Evolutionary conservation across 306 rosid genomes (phyloP), one percentile per base, ranked within the genome.

Genomic region (Cyclanthera cordifolia): DNA sequence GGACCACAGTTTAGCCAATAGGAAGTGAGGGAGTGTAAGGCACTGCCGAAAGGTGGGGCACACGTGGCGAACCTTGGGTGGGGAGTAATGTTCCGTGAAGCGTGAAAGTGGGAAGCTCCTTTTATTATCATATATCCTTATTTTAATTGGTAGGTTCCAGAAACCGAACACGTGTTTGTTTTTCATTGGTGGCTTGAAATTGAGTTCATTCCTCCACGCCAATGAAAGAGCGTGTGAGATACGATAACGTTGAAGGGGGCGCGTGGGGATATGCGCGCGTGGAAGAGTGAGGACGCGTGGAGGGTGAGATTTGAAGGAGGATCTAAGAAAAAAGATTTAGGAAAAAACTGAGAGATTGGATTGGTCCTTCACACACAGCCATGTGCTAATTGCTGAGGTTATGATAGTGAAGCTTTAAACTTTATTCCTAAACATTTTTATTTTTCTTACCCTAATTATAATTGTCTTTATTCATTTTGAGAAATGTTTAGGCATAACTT

Each of bases 1-100:
- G 30, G 78, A 46, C 82, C 84, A 56, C 71, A 1, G 1, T 1
- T 4, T 0, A 3, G 12, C 85, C 81, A 85, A 77, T 79, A 16
- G 49, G 68, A 71, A 30, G 8, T 6, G 58, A 51, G 32, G 2
- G n/a, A 11, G 81, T 84, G 89, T 72, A 76, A 59, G 50, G 74
- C 80, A 81, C 79, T 75, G 82, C 79, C 84, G 70, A 82, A 79
- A 84, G 82, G 17, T 14, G 14, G 15, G 58, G 17, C 20, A 70
- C 77, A 77, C 82, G 89, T 84, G 86, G 75, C 43, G 32, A 4
- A 19, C 65, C 74, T 74, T 13, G 73, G 60, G 37, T 45, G 48
- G 37, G 7, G 77, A 64, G 70, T 72, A 58, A 39, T 67, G 30
- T 75, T 74, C 53, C 27, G 48, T 73, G 79, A 56, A 56, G 70